Evolutionary conservation across 2,329 filamentous ascomycete genomes (phyloP), one percentile per base, ranked within the genome.

Genomic region (Scolecobasidium constrictum): DNA sequence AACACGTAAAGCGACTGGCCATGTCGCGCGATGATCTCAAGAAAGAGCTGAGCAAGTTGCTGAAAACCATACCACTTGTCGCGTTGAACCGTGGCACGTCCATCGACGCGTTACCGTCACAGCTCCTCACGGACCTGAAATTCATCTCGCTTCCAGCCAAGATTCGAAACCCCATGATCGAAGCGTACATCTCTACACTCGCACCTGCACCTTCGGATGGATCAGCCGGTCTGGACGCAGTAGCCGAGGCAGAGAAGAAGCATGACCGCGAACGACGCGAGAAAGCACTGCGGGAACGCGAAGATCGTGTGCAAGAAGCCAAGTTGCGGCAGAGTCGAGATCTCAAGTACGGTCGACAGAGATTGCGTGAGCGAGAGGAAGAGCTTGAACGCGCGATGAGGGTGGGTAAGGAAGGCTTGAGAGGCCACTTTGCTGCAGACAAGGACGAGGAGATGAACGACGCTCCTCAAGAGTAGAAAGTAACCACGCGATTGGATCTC

Each of bases 301-400:
- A 83, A 48, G 63, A 66, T 40, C 60, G 65, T 3, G 78, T 83
- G 5, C 72, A 74, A 21, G 76, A 81, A 53, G 75, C 83, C 56
- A 81, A 76, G 60, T 63, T 70, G 51, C 66, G 65, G 52, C 70
- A 81, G 48, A 68, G 75, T 50, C 68, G 72, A 45, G 74, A 76
- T 38, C 57, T 83, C 9, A 72, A 72, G 23, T 70, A 69, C 35
- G 77, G 78, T 16, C 80, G 75, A 52, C 77, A 76, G 0, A 62
- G 71, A 35, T 52, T 86, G 40, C 64, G 75, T 26, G 79, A 83
- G 45, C 78, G 80, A 49, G 81, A 86, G 60, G 67, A 70, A 48
- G 78, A 84, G 53, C 61, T 86, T 43, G 73, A 83, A 53, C 65
- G 68, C 48, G 83, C 82, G 1, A 81, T 85, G 78, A 72, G 71